Evolutionary conservation across 345 rosid species (phyloP), one percentile per base, ranked within the genome.

Genomic region (Sisymbrium irio): DNA sequence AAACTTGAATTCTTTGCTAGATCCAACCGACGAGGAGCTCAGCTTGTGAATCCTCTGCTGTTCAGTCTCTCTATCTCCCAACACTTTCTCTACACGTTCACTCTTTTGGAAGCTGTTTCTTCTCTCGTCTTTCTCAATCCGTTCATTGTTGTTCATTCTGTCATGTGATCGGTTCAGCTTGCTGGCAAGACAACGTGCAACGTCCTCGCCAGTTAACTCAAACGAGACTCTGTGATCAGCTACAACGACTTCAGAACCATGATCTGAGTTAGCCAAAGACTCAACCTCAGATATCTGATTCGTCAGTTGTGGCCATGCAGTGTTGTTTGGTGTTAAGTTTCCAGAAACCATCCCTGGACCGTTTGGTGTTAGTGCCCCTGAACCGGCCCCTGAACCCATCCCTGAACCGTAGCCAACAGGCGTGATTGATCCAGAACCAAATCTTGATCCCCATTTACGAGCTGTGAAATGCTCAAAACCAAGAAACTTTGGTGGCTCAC

Each of bases 171-270:
- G 68, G 14, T 72, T 72, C 3, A 73, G 55, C 71, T 78, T 78
- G 59, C 62, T 91, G 13, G 87, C 89, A 51, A 93, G 87, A 83
- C 97, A 89, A 46, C 90, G 92, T 0, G 96, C 98, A 57, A 93
- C 96, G 60, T 93, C 98, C 81, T 93, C 98, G 6, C 98, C 96
- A 28, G 92, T 91, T 76, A 93, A 73, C 85, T 93, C 98, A 53
- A 93, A 93, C 1, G 97, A 93, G 45, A 93, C 96, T 79, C 98
- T 85, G 73, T 91, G 96, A 67, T 78, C 81, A 13, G 64, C 81
- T 1, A 73, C 71, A 13, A 77, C 8, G 58, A 35, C 70, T 78
- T 78, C 81, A 54, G 83, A 67, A 42, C 85, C 87, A 28, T 78
- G 86, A 18, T 71, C 84, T 0, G 81, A 82, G 62, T 82, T 84